A percentile compares a stretch with the other conserved stretches of the same genome.
Evolutionary conservation across 2,329 filamentous ascomycete species (phyloP).

Genomic region (Huntiella abstrusa): DNA sequence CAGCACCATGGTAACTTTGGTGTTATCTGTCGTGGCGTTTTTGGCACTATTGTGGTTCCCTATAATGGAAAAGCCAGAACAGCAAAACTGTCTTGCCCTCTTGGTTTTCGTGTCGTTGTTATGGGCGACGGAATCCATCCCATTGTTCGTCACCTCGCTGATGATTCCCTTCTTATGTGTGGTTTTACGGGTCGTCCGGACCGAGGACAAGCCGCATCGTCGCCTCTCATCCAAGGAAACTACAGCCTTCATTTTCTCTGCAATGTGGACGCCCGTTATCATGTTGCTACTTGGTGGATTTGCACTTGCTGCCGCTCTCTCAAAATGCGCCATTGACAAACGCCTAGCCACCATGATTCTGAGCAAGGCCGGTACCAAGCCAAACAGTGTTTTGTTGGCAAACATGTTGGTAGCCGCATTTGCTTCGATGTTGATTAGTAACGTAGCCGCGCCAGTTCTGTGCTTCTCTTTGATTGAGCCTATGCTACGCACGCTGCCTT

Average conservation of each 20-base stretch:
- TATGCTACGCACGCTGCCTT: conserved; percentile 78
- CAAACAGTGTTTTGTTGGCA: conserved; percentile 74
- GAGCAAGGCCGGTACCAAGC: conserved; percentile 86
- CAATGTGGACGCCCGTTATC: conserved; percentile 99
- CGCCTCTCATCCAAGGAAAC: conserved; percentile 66
- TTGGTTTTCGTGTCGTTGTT: conserved; percentile 82
- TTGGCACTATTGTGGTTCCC: conserved; percentile 42
- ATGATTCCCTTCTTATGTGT: conserved; percentile 88
- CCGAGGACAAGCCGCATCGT: conserved; percentile 45
- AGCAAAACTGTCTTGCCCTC: conserved; percentile 91
- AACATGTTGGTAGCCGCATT: conserved; percentile 99
- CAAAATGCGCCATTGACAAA: conserved; percentile 95
- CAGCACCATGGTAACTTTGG: conserved; percentile 58
- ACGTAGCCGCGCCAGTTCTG: conserved; percentile 87
- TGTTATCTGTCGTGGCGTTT: conserved; percentile 38
- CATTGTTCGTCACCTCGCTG: conserved; percentile 87
- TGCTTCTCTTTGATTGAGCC: conserved; percentile 98
- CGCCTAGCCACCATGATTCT: conserved; percentile 90
- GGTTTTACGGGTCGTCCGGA: conserved; percentile 63
- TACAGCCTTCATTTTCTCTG: conserved; percentile 67
- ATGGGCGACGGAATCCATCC: conserved; percentile 97
- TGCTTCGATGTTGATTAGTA: conserved; percentile 97
- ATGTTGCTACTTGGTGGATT: conserved; percentile 95
- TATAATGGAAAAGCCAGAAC: conserved; percentile 70
- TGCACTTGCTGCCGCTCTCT: conserved; percentile 82